Evolutionary conservation across 2,329 filamentous ascomycete species (phyloP).

Genomic region (Colletotrichum sp.): DNA sequence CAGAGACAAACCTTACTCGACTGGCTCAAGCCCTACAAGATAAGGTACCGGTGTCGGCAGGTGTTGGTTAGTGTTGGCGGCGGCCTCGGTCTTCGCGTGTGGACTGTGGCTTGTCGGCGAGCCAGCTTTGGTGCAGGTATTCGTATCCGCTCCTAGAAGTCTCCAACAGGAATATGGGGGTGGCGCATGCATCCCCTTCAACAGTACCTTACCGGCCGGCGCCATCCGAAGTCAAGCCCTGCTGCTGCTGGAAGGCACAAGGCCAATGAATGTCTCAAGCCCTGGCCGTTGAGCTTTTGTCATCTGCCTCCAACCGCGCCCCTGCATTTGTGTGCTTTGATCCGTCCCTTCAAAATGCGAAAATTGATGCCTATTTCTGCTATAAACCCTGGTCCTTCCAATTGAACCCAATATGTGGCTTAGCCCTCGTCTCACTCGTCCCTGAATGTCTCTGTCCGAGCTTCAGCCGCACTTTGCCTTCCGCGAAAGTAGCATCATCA

Average conservation of each 20-base stretch:
- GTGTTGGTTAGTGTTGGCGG: background rate
- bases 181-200: background rate
- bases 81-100: background rate
- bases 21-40: background rate
- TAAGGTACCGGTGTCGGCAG: background rate
- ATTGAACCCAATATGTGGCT: background rate
- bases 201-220: background rate
- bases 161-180: background rate
- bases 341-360: background rate
- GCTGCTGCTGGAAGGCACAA: background rate
- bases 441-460: background rate
- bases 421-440: background rate
- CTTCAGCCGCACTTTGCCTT: background rate
- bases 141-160: background rate
- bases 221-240: slow-evolving; percentile 3
- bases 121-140: background rate
- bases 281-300: background rate
- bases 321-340: background rate
- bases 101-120: background rate
- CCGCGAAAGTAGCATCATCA: background rate
- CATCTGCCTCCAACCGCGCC: background rate
- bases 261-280: background rate
- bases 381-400: background rate
- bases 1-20: background rate
- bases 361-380: background rate